Evolutionary conservation across 1,284 basidiomycete species (phyloP).

Genomic region (Rhizopogon hawkerae): DNA sequence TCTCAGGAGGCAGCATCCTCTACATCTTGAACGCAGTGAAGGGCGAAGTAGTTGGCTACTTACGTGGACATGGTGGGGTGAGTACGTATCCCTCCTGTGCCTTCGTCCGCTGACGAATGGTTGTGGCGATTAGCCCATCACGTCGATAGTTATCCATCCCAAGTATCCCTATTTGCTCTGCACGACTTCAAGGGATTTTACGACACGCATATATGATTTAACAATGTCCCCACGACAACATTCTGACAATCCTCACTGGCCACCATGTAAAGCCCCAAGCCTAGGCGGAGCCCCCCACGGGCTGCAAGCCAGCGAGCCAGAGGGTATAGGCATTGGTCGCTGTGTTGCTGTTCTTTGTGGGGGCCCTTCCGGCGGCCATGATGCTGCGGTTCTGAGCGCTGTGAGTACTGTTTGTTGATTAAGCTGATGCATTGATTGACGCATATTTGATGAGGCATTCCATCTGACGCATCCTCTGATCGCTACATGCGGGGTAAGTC

Average conservation of each 20-base stretch:
- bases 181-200: constrained; percentile 61
- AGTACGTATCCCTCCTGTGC: constrained; percentile 16
- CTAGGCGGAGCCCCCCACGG: constrained; percentile 63
- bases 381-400: constrained; percentile 55
- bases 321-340: constrained; percentile 52
- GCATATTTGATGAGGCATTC: constrained; percentile 43
- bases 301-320: constrained; percentile 46
- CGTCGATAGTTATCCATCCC: constrained; percentile 56
- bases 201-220: constrained; percentile 58
- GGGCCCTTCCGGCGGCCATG: constrained; percentile 62
- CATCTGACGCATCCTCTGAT: constrained; percentile 53
- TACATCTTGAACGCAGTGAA: constrained; percentile 42
- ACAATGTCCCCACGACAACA: constrained; percentile 27
- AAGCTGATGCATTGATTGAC: not conserved
- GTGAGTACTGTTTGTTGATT: constrained; percentile 31
- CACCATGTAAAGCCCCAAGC: constrained; percentile 40
- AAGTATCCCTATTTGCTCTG: constrained; percentile 48
- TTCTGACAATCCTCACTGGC: constrained; percentile 51
- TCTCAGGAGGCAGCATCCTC: constrained; percentile 42
- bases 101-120: not conserved
- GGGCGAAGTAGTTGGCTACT: constrained; percentile 33
- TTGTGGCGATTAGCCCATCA: constrained; percentile 43
- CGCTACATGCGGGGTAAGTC: constrained; percentile 64
- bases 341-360: constrained; percentile 60
- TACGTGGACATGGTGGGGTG: constrained; percentile 66